Conservation (phyloP, 1,139 yeast genomes). For the Ashbya aceris region DNA sequence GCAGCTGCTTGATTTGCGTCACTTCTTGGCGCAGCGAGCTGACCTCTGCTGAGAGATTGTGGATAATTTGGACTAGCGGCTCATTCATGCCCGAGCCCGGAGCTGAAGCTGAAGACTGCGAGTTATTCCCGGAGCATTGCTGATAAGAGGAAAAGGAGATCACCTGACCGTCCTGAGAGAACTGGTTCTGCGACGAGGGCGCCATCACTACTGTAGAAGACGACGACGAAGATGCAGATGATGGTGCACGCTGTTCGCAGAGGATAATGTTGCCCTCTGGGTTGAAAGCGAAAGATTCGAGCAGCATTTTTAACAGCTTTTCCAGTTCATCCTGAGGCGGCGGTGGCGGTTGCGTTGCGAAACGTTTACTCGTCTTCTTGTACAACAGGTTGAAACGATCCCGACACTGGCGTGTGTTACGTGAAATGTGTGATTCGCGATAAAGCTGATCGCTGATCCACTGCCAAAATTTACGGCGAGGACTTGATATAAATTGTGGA, state of each 20-base stretch:
- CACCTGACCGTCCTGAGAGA: background rate
- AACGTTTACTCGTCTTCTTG: conserved; percentile 1
- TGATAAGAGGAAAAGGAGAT: background rate
- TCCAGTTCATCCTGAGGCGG: conserved; percentile 1
- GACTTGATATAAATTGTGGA: conserved; percentile 1
- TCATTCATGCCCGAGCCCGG: background rate
- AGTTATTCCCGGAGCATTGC: background rate
- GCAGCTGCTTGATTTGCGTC: background rate
- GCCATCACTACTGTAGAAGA: background rate
- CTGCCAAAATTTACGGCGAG: conserved; percentile 4
- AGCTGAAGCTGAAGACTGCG: no score
- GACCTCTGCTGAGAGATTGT: background rate
- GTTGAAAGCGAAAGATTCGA: conserved; percentile 1
- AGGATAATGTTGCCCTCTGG: conserved; percentile 3
- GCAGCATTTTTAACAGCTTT: background rate
- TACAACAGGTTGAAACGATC: conserved; percentile 5
- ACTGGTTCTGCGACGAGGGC: background rate
- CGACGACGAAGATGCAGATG: background rate
- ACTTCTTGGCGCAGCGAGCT: background rate
- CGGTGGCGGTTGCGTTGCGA: conserved; percentile 1
- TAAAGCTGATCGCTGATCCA: conserved; percentile 3
- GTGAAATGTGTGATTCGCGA: conserved; percentile 1
- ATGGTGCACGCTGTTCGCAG: background rate
- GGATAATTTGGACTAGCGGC: background rate
- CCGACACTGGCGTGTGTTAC: conserved; percentile 5